Percentiles rank a stretch among this genome's conserved stretches.
phyloP scores from a whole-genome alignment of 371 early-diverging fungal species.

The Nematocida sp. region DNA sequence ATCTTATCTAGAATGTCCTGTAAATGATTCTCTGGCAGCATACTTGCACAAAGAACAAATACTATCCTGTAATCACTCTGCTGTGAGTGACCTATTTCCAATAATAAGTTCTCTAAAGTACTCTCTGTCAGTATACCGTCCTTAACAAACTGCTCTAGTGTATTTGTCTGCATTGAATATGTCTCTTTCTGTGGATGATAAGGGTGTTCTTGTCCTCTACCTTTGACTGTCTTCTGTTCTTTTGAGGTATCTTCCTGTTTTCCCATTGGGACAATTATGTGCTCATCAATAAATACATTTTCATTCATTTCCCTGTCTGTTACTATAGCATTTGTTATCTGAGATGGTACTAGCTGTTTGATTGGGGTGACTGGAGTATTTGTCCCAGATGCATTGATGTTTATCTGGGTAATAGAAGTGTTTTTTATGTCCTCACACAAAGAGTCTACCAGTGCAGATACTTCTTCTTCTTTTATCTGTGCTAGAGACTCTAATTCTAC shows the following conservation, averaged over 20 bases:
- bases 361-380: conserved; percentile 5
- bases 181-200: neutral
- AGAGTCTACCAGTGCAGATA: conserved; percentile 31
- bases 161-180: neutral
- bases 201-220: neutral
- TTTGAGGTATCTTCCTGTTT: no score
- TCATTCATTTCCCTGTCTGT: no score
- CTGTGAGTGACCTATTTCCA: no score
- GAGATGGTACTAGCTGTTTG: neutral
- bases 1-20: no score
- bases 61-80: no score
- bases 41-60: neutral
- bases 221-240: neutral
- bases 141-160: neutral
- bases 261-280: no score
- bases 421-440: conserved; percentile 47
- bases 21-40: no score
- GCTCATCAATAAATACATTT: no score
- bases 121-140: neutral
- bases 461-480: conserved; percentile 28
- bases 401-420: conserved; percentile 13
- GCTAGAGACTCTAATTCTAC: conserved; percentile 1
- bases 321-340: no score
- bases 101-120: no score
- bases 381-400: neutral